These are phyloP conservation scores for Mimosa pudica DNA, from an alignment of 306 rosid genomes.

Conservation along the genomic window DNA sequence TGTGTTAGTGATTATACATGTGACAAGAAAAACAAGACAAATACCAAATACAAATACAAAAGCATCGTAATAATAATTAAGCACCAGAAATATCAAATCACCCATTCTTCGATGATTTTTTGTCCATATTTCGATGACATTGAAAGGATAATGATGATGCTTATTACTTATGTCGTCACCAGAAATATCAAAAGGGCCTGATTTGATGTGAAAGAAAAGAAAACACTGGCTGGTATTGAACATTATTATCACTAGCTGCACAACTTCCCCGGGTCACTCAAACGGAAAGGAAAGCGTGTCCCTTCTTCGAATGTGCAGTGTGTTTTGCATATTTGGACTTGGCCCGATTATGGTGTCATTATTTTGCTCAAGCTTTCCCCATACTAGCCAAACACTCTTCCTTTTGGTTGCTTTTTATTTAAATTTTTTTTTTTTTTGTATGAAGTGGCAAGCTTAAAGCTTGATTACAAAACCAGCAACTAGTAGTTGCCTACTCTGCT, in stretches of 20 bases:
- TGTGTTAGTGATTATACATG: conserved; percentile 52
- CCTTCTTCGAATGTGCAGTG: background rate
- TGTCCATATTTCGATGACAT: background rate
- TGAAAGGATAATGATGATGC: background rate
- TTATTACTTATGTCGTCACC: background rate
- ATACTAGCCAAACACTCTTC: background rate
- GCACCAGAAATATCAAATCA: background rate
- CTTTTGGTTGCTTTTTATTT: background rate
- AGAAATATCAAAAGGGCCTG: background rate
- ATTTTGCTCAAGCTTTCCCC: conserved; percentile 4
- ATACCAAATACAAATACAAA: background rate
- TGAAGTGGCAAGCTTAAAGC: too few relatives aligned
- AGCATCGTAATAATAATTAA: background rate
- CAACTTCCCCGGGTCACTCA: background rate
- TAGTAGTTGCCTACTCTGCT: too few relatives aligned
- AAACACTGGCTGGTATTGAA: background rate
- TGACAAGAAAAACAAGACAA: conserved; percentile 23
- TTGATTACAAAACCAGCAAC: too few relatives aligned
- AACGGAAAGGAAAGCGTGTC: background rate
- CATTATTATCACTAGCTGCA: background rate
- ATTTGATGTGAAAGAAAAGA: conserved; percentile 7
- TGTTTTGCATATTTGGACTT: background rate
- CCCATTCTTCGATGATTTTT: background rate
- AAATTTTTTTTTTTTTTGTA: too few relatives aligned
- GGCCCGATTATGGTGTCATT: background rate